Conservation (phyloP, 2,329 filamentous ascomycete species). For the Dendryphion nanum region DNA sequence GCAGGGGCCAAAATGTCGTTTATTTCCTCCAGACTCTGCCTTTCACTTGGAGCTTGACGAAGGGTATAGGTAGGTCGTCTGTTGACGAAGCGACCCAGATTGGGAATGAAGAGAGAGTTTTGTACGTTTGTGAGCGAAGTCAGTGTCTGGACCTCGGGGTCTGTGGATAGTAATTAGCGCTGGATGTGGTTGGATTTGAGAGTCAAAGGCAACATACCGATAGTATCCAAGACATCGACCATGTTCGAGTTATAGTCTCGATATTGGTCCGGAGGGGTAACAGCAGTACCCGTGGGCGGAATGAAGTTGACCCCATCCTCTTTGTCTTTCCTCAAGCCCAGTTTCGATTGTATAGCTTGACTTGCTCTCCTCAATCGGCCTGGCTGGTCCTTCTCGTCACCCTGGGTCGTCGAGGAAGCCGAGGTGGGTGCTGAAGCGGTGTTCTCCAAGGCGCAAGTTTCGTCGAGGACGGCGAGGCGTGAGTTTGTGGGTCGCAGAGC, state of each 20-base stretch:
- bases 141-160: conserved; percentile 79
- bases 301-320: conserved; percentile 9
- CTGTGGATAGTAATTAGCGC: conserved; percentile 42
- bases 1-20: conserved; percentile 23
- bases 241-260: conserved; percentile 59
- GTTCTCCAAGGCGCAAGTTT: conserved; percentile 20
- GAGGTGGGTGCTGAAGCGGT: conserved; percentile 16
- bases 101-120: conserved; percentile 83
- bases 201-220: conserved; percentile 52
- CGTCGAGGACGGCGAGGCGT: conserved; percentile 29
- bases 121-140: conserved; percentile 86
- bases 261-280: conserved; percentile 2
- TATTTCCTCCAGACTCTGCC: conserved; percentile 31
- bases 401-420: conserved; percentile 26
- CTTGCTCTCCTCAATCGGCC: conserved; percentile 27
- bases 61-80: conserved; percentile 76
- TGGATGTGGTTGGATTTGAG: conserved; percentile 6
- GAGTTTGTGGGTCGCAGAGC: conserved; percentile 13
- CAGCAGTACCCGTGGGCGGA: conserved; percentile 2
- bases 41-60: conserved; percentile 49
- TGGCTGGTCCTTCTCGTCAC: conserved; percentile 15
- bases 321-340: conserved; percentile 26
- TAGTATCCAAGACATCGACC: conserved; percentile 66
- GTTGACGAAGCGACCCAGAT: conserved; percentile 73
- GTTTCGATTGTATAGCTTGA: conserved; percentile 25